These are phyloP conservation scores for Beta lomatogona DNA, from an alignment of 179 eudicot genomes.

Conservation along the genomic window DNA sequence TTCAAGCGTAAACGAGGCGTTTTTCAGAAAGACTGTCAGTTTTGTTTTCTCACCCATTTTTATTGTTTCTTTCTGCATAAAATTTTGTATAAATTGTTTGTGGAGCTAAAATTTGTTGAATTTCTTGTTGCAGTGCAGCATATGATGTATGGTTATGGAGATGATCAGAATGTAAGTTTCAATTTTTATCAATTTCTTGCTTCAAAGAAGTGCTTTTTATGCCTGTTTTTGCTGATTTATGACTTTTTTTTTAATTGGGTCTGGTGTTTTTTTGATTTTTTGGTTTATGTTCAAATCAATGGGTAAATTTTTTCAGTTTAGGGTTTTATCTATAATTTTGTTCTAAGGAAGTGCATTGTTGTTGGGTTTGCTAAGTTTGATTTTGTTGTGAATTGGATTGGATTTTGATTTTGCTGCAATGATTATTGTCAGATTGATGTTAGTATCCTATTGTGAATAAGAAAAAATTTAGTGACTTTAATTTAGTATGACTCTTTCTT, in stretches of 20 bases:
- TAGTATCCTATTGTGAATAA: neutral
- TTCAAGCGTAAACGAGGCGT: slow-evolving; percentile 90
- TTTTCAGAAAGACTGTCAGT: slow-evolving; percentile 92
- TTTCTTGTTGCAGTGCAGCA: slow-evolving; percentile 75
- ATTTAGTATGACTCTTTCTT: neutral
- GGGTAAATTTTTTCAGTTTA: neutral
- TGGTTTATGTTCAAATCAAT: neutral
- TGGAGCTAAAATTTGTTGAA: neutral
- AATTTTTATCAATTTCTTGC: neutral
- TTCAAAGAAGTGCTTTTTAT: slow-evolving; percentile 9
- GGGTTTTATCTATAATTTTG: neutral
- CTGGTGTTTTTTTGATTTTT: neutral
- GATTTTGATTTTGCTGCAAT: neutral
- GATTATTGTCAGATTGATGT: neutral
- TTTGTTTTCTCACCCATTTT: neutral
- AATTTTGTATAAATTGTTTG: neutral
- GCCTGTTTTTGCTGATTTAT: slow-evolving; percentile 5
- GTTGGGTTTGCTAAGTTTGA: neutral
- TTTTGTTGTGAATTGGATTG: neutral
- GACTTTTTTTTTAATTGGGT: slow-evolving; percentile 1
- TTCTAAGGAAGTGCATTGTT: neutral
- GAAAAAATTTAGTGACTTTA: neutral
- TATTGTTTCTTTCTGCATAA: neutral
- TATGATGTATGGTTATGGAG: slow-evolving; percentile 98
- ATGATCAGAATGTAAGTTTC: slow-evolving; percentile 72